These are phyloP conservation scores for Laetiporus sulphureus DNA, from an alignment of 1,284 basidiomycete genomes.

Conservation along the genomic window DNA sequence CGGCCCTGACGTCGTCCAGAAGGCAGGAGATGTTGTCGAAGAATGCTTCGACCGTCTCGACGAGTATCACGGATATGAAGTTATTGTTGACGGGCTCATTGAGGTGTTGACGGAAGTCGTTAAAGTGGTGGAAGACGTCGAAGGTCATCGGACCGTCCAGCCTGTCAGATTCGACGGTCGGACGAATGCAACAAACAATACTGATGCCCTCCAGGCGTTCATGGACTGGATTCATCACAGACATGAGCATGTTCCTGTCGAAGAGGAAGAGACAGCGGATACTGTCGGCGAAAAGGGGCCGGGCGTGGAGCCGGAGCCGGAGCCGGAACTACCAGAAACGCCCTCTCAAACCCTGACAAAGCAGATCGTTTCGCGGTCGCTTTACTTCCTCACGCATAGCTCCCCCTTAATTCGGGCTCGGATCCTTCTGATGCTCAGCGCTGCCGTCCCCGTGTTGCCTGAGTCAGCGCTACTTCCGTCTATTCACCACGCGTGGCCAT, in stretches of 20 bases:
- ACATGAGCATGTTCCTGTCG: conserved; percentile 24
- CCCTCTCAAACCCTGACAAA: conserved; percentile 70
- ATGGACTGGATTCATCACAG: conserved; percentile 59
- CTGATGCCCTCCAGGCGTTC: conserved; percentile 38
- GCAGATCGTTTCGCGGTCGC: conserved; percentile 77
- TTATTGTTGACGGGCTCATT: conserved; percentile 81
- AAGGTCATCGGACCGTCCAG: too few species aligned
- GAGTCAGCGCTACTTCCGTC: conserved; percentile 74
- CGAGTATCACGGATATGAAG: conserved; percentile 86
- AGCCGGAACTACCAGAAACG: conserved; percentile 43
- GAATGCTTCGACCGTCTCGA: conserved; percentile 93
- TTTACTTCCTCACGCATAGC: conserved; percentile 86
- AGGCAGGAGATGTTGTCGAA: conserved; percentile 87
- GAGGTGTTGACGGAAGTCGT: conserved; percentile 79
- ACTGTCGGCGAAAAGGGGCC: conserved; percentile 50
- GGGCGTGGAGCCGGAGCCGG: conserved; percentile 20
- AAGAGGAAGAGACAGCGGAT: conserved; percentile 10
- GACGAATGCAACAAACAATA: conserved; percentile 7
- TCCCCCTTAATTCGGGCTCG: conserved; percentile 79
- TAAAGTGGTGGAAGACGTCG: conserved; percentile 57
- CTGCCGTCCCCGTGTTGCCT: conserved; percentile 70
- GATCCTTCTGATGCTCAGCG: conserved; percentile 68
- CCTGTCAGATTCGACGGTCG: conserved; percentile 8
- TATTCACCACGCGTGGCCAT: conserved; percentile 85
- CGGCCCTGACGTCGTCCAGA: conserved; percentile 77